Conservation (phyloP, 148 eudicot species). For the Drosera capensis region DNA sequence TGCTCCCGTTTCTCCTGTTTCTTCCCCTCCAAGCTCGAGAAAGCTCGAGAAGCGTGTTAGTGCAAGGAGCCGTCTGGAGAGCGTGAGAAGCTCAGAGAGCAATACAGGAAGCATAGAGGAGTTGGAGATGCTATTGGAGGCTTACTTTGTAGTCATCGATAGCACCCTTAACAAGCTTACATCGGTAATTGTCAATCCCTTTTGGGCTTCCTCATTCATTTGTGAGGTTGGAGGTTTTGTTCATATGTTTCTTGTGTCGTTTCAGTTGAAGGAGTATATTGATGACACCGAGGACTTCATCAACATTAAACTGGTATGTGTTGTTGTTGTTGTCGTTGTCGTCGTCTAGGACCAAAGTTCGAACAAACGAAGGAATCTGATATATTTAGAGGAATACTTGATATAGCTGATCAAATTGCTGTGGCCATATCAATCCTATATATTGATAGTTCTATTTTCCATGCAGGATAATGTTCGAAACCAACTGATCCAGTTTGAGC, state of each 20-base stretch:
- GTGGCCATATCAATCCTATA: too few species aligned
- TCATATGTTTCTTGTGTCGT: slow-evolving; percentile 2
- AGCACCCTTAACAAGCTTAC: slow-evolving; percentile 93
- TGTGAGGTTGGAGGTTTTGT: neutral
- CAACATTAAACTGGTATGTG: slow-evolving; percentile 89
- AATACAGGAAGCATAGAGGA: slow-evolving; percentile 65
- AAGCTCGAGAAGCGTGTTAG: slow-evolving; percentile 78
- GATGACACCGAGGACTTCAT: slow-evolving; percentile 98
- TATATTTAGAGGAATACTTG: neutral
- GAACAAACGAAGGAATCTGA: neutral
- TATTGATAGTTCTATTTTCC: too few species aligned
- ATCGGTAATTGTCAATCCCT: slow-evolving; percentile 31
- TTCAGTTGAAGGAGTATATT: slow-evolving; percentile 96
- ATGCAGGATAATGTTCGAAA: slow-evolving; percentile 92
- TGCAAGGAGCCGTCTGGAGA: slow-evolving; percentile 85
- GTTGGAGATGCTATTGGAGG: slow-evolving; percentile 95
- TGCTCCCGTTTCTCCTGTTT: slow-evolving; percentile 91
- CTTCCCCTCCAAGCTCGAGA: slow-evolving; percentile 55
- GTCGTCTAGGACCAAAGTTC: neutral
- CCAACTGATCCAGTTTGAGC: slow-evolving; percentile 94
- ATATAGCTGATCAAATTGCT: too few species aligned
- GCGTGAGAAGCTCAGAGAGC: slow-evolving; percentile 70
- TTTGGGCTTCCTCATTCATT: slow-evolving; percentile 1
- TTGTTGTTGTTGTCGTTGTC: neutral
- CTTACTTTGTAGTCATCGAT: slow-evolving; percentile 93